Conservation (phyloP, 495 filamentous ascomycete species). For the Talaromyces trachyspermus region DNA sequence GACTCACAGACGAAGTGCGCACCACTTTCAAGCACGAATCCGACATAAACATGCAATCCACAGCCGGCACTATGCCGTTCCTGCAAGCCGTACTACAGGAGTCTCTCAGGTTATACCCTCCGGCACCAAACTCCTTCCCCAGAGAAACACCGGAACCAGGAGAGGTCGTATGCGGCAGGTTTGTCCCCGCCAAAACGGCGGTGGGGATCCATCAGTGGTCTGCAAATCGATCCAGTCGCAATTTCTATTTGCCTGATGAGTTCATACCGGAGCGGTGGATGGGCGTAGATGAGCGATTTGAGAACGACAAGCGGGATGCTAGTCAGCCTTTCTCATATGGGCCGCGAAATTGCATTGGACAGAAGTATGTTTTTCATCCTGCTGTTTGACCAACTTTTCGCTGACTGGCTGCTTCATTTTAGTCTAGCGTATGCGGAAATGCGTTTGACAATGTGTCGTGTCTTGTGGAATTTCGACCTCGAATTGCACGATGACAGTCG, state of each 20-base stretch:
- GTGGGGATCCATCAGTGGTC: slow-evolving; percentile 11
- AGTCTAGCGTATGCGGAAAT: slow-evolving; percentile 10
- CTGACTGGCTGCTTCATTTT: not conserved
- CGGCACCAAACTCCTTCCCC: slow-evolving; percentile 41
- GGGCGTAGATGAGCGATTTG: slow-evolving; percentile 19
- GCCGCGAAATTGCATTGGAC: slow-evolving; percentile 32
- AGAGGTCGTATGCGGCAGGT: slow-evolving; percentile 25
- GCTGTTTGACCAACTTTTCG: slow-evolving; percentile 18
- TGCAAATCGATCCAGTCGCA: slow-evolving; percentile 12
- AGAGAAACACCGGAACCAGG: slow-evolving; percentile 39
- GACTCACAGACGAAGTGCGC: slow-evolving; percentile 35
- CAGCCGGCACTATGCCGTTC: slow-evolving; percentile 33
- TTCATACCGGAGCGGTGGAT: slow-evolving; percentile 40
- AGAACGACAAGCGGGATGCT: slow-evolving; percentile 17
- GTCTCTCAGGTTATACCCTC: slow-evolving; percentile 46
- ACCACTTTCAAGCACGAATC: slow-evolving; percentile 19
- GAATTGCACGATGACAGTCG: slow-evolving; percentile 3
- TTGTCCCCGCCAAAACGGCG: slow-evolving; percentile 24
- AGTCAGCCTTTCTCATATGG: slow-evolving; percentile 34
- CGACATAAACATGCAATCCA: slow-evolving; percentile 26
- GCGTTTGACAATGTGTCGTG: slow-evolving; percentile 7
- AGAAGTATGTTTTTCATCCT: slow-evolving; percentile 14
- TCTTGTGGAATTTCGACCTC: slow-evolving; percentile 14
- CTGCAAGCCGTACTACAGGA: slow-evolving; percentile 44
- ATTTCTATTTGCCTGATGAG: slow-evolving; percentile 18